These are phyloP conservation scores for Penicillium robsamsonii DNA, from an alignment of 495 filamentous ascomycete genomes.

Conservation along the genomic window DNA sequence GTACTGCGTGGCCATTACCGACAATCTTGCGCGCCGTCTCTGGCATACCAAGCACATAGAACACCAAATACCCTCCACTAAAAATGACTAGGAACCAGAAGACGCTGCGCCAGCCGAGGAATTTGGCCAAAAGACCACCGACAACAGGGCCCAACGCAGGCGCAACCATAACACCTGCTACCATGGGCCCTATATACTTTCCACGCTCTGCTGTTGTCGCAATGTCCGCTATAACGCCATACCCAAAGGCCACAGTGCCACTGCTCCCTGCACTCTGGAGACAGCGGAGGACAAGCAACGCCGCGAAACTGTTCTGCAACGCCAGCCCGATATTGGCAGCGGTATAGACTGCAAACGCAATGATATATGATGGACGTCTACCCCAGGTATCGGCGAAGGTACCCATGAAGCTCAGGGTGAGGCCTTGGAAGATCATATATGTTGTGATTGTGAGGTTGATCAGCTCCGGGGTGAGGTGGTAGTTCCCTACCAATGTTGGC, in stretches of 20 bases:
- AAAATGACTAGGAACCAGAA: constrained; percentile 48
- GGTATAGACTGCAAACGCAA: constrained; percentile 57
- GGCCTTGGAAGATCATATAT: constrained; percentile 62
- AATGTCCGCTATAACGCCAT: constrained; percentile 62
- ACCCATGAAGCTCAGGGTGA: constrained; percentile 58
- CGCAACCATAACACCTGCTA: constrained; percentile 25
- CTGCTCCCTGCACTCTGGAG: constrained; percentile 60
- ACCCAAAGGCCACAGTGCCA: constrained; percentile 54
- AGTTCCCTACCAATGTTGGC: constrained; percentile 51
- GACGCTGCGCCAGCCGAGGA: constrained; percentile 40
- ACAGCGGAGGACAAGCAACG: constrained; percentile 60
- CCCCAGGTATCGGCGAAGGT: constrained; percentile 60
- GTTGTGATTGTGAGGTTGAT: constrained; percentile 69
- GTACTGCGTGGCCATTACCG: constrained; percentile 55
- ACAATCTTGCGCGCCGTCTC: constrained; percentile 72
- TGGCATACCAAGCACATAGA: constrained; percentile 55
- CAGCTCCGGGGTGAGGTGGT: constrained; percentile 55
- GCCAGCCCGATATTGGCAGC: constrained; percentile 64
- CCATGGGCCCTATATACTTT: constrained; percentile 52
- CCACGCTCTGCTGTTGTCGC: constrained; percentile 57
- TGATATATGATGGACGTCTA: constrained; percentile 57
- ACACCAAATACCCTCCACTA: constrained; percentile 27
- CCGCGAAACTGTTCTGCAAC: constrained; percentile 57
- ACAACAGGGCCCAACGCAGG: constrained; percentile 41
- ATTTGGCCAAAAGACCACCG: constrained; percentile 38